Conservation (phyloP, 2,329 filamentous ascomycete genomes). For the Penicillium sp. region DNA sequence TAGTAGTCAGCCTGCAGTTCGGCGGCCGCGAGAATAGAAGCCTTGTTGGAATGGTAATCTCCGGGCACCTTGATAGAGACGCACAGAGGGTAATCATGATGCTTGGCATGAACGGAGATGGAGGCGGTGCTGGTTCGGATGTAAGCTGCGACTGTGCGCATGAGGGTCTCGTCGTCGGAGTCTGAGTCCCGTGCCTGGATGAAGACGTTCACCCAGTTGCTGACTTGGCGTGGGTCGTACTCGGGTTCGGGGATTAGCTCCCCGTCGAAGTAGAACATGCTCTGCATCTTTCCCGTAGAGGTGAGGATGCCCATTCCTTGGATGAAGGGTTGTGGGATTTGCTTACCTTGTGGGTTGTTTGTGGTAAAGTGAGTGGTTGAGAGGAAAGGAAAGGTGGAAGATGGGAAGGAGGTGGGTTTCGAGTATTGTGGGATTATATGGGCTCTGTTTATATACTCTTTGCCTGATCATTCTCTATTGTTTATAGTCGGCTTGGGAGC, state of each 20-base stretch:
- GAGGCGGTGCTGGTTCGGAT: background rate
- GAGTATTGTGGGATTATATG: background rate
- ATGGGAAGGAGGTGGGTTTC: background rate
- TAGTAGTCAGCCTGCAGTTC: slow-evolving; percentile 11
- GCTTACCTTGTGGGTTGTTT: background rate
- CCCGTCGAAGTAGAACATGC: slow-evolving; percentile 11
- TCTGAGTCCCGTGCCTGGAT: background rate
- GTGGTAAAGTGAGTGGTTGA: background rate
- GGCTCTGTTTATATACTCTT: background rate
- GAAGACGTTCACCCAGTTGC: slow-evolving; percentile 11
- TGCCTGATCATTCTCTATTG: background rate
- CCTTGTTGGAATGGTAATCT: slow-evolving; percentile 8
- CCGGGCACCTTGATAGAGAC: slow-evolving; percentile 12
- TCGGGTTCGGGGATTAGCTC: slow-evolving; percentile 5
- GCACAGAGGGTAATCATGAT: slow-evolving; percentile 5
- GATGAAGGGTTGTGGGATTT: background rate
- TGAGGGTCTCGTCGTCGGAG: background rate
- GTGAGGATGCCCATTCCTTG: background rate
- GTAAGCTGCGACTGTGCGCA: background rate
- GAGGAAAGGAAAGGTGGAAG: background rate
- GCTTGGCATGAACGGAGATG: background rate
- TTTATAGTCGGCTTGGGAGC: background rate
- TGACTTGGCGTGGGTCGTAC: slow-evolving; percentile 4
- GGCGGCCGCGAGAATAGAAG: slow-evolving; percentile 7
- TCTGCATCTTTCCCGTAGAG: background rate